phyloP scores from a whole-genome alignment of 73 alveolate species.

The Paramecium caudatum region DNA sequence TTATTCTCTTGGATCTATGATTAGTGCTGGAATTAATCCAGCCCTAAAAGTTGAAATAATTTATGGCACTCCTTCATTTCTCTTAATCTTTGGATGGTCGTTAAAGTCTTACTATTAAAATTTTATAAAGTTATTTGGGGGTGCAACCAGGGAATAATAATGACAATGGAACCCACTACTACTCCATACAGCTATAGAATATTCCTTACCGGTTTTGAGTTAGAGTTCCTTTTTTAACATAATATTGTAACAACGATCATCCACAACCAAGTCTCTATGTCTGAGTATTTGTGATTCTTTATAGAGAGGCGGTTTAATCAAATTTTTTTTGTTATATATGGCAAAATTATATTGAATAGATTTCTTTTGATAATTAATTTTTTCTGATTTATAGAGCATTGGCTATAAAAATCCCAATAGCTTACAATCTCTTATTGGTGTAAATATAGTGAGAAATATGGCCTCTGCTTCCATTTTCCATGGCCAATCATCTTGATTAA shows the following conservation, averaged over 20 bases:
- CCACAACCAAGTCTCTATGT: neutral
- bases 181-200: slow-evolving; percentile 4
- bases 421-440: neutral
- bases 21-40: neutral
- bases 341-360: slow-evolving; percentile 6
- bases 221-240: neutral
- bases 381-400: neutral
- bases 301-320: neutral
- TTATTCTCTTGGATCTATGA: slow-evolving; percentile 4
- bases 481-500: slow-evolving; percentile 17
- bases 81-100: slow-evolving; percentile 4
- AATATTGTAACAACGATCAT: neutral
- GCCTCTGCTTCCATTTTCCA: neutral
- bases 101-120: neutral
- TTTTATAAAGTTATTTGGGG: neutral
- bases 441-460: neutral
- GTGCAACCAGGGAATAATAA: neutral
- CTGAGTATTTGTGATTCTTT: neutral
- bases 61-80: neutral
- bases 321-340: neutral
- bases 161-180: slow-evolving; percentile 20
- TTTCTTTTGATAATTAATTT: neutral
- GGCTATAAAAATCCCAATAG: slow-evolving; percentile 1
- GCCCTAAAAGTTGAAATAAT: neutral
- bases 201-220: neutral